Conservation (phyloP, 1,139 yeast genomes). For the Insectozyma bohioensis region DNA sequence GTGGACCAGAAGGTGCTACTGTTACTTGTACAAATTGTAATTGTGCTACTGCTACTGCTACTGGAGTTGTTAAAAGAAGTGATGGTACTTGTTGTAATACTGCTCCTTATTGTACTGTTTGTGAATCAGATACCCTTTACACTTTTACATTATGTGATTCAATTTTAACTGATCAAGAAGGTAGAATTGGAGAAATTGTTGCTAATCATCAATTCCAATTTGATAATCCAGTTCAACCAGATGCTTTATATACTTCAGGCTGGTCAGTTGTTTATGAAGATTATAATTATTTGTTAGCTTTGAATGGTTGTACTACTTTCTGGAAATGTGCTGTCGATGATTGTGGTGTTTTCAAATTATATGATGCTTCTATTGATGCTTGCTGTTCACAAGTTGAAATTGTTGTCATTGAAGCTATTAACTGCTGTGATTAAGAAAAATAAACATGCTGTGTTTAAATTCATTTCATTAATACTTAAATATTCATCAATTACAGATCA, state of each 20-base stretch:
- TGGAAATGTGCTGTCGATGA: slow-evolving; percentile 10
- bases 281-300: slow-evolving; percentile 22
- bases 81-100: slow-evolving; percentile 2
- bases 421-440: too few relatives aligned
- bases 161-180: slow-evolving; percentile 34
- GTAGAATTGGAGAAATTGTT: slow-evolving; percentile 44
- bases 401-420: slow-evolving; percentile 5
- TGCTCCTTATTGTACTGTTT: slow-evolving; percentile 2
- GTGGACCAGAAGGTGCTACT: slow-evolving; percentile 3
- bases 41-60: slow-evolving; percentile 1
- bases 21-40: slow-evolving; percentile 2
- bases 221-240: slow-evolving; percentile 47
- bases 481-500: too few relatives aligned
- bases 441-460: too few relatives aligned
- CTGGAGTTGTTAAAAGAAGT: not conserved
- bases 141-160: slow-evolving; percentile 52
- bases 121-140: slow-evolving; percentile 2
- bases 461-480: too few relatives aligned
- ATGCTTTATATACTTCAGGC: slow-evolving; percentile 11
- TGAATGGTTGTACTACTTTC: slow-evolving; percentile 10
- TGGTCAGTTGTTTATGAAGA: slow-evolving; percentile 17
- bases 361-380: slow-evolving; percentile 7
- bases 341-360: slow-evolving; percentile 8
- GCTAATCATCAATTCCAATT: slow-evolving; percentile 49
- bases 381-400: slow-evolving; percentile 7